phyloP scores from a whole-genome alignment of 176 grass and related monocot species.

The Oryza nivara region DNA sequence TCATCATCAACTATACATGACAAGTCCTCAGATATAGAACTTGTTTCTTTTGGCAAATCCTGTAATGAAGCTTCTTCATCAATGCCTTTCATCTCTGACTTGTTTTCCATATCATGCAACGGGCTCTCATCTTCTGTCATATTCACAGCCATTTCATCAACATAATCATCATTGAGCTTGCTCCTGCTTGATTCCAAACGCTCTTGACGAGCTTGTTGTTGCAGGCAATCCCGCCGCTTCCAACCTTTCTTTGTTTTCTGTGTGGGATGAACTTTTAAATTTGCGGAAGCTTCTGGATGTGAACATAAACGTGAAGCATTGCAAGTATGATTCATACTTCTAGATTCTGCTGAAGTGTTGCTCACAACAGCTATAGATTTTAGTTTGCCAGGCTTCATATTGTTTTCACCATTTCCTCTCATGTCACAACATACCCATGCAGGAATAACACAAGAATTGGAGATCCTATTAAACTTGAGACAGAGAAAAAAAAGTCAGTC shows the following conservation, averaged over 20 bases:
- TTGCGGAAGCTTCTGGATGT: slow-evolving; percentile 45
- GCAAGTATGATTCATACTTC: slow-evolving; percentile 23
- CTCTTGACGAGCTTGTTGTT: slow-evolving; percentile 89
- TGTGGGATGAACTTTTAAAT: slow-evolving; percentile 61
- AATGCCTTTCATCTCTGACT: slow-evolving; percentile 41
- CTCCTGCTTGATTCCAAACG: slow-evolving; percentile 79
- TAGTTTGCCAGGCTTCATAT: slow-evolving; percentile 50
- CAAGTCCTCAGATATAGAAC: slow-evolving; percentile 51
- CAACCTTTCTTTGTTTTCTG: slow-evolving; percentile 76
- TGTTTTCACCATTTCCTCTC: slow-evolving; percentile 65
- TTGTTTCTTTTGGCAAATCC: slow-evolving; percentile 52
- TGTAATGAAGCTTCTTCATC: slow-evolving; percentile 45
- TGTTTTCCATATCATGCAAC: slow-evolving; percentile 55
- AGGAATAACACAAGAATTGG: slow-evolving; percentile 67
- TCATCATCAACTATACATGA: slow-evolving; percentile 58
- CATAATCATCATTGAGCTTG: slow-evolving; percentile 55
- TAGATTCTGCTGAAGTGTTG: slow-evolving; percentile 37
- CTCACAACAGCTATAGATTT: slow-evolving; percentile 35
- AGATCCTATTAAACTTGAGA: slow-evolving; percentile 87
- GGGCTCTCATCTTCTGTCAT: slow-evolving; percentile 72
- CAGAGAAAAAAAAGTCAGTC: slow-evolving; percentile 32
- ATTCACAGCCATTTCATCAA: slow-evolving; percentile 83
- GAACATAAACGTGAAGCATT: slow-evolving; percentile 33
- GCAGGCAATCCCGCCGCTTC: slow-evolving; percentile 69
- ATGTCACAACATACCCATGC: slow-evolving; percentile 89